phyloP scores from a whole-genome alignment of 768 basidiomycete genomes.

The Lyophyllum decastes region DNA sequence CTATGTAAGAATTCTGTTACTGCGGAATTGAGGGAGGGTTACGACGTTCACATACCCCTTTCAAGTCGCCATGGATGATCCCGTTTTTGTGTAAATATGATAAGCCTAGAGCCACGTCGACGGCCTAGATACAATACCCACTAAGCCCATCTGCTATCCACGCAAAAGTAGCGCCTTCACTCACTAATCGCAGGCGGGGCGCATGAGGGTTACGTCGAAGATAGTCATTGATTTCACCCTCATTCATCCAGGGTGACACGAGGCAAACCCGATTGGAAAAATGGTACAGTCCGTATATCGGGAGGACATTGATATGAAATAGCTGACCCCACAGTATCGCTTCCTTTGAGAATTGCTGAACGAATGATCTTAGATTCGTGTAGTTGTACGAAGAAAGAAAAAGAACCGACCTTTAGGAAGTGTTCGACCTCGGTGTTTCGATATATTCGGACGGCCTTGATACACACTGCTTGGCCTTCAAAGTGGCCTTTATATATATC shows the following conservation, averaged over 20 bases:
- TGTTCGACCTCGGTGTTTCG: too few relatives aligned
- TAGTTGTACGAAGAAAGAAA: too few relatives aligned
- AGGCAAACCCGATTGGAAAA: neutral
- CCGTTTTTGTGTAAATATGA: neutral
- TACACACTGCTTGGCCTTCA: too few relatives aligned
- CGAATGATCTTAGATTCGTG: too few relatives aligned
- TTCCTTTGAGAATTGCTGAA: neutral
- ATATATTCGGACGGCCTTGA: too few relatives aligned
- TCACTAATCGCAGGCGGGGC: neutral
- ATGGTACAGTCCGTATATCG: neutral
- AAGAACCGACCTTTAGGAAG: too few relatives aligned
- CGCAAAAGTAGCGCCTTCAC: too few relatives aligned
- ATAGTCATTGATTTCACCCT: neutral
- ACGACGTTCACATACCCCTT: neutral
- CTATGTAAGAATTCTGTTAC: too few relatives aligned
- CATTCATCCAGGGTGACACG: neutral
- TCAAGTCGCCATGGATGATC: neutral
- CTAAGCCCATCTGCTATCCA: too few relatives aligned
- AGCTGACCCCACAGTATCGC: neutral
- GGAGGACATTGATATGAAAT: neutral
- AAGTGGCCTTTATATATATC: neutral
- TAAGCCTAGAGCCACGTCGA: neutral
- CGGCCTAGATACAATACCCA: too few relatives aligned
- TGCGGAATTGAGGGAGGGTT: too few relatives aligned
- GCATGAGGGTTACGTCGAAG: neutral